These are phyloP conservation scores for Spongiforma sp. DNA, from an alignment of 1,284 basidiomycete species.

Conservation along the genomic window DNA sequence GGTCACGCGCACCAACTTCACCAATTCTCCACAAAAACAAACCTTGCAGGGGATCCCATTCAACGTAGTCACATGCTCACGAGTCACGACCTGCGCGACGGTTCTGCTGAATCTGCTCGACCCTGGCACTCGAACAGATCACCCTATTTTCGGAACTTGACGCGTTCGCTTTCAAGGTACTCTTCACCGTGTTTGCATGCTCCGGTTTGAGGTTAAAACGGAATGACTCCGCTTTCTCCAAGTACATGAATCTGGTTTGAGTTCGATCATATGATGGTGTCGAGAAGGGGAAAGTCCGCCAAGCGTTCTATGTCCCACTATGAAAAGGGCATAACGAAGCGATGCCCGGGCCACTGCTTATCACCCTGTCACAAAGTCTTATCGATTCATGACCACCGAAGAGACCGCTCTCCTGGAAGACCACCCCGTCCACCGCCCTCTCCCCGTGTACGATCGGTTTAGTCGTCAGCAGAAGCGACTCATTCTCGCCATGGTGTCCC, in stretches of 20 bases:
- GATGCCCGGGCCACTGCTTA: too few relatives aligned
- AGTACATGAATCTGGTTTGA: too few relatives aligned
- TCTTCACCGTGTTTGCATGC: neutral
- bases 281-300: neutral
- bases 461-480: conserved; percentile 38
- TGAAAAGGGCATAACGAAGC: too few relatives aligned
- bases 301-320: neutral
- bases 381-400: too few relatives aligned
- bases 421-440: too few relatives aligned
- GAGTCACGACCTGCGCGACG: conserved; percentile 10
- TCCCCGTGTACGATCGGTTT: conserved; percentile 53
- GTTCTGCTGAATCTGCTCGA: neutral
- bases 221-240: too few relatives aligned
- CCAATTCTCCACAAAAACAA: too few relatives aligned
- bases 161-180: conserved; percentile 9
- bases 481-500: conserved; percentile 48
- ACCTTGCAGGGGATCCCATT: too few relatives aligned
- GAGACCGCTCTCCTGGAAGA: too few relatives aligned
- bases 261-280: conserved; percentile 4
- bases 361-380: too few relatives aligned
- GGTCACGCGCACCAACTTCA: too few relatives aligned
- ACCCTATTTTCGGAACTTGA: conserved; percentile 8
- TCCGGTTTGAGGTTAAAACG: neutral
- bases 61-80: too few relatives aligned
- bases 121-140: neutral